Evolutionary conservation across 2,329 filamentous ascomycete species (phyloP).

Genomic region (Rhynchosporium graminicola): DNA sequence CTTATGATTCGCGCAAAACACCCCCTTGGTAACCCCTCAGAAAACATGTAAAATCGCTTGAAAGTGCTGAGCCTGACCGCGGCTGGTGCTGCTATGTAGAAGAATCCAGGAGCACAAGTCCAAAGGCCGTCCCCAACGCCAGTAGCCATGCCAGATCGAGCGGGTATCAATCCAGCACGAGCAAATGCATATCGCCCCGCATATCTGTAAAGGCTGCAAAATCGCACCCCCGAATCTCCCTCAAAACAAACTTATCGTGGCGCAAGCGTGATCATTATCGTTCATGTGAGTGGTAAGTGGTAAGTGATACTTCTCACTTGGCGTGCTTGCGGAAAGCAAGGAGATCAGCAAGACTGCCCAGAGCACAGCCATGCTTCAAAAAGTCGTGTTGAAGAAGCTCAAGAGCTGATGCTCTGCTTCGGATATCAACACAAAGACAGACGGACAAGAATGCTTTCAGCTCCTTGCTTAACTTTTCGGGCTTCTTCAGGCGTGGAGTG

Average conservation of each 20-base stretch:
- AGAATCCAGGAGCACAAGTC: constrained; percentile 21
- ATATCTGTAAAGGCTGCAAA: constrained; percentile 26
- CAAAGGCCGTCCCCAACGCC: constrained; percentile 33
- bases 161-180: constrained; percentile 25
- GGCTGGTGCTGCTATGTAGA: constrained; percentile 11
- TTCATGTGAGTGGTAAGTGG: not conserved
- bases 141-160: constrained; percentile 28
- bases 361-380: constrained; percentile 84
- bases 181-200: constrained; percentile 30
- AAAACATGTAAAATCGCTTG: constrained; percentile 18
- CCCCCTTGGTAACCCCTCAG: not conserved
- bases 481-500: constrained; percentile 95
- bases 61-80: constrained; percentile 18
- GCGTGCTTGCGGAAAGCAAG: constrained; percentile 81
- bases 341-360: constrained; percentile 80
- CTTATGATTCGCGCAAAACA: constrained; percentile 12
- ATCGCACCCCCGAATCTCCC: constrained; percentile 12
- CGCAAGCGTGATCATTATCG: constrained; percentile 22
- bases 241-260: constrained; percentile 20
- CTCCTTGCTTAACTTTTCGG: constrained; percentile 96
- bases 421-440: constrained; percentile 94
- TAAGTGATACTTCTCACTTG: constrained; percentile 48
- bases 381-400: constrained; percentile 93
- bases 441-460: constrained; percentile 96
- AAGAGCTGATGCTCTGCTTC: constrained; percentile 86